phyloP scores from a whole-genome alignment of 1,284 basidiomycete species.

The Stygiomarasmius scandens region DNA sequence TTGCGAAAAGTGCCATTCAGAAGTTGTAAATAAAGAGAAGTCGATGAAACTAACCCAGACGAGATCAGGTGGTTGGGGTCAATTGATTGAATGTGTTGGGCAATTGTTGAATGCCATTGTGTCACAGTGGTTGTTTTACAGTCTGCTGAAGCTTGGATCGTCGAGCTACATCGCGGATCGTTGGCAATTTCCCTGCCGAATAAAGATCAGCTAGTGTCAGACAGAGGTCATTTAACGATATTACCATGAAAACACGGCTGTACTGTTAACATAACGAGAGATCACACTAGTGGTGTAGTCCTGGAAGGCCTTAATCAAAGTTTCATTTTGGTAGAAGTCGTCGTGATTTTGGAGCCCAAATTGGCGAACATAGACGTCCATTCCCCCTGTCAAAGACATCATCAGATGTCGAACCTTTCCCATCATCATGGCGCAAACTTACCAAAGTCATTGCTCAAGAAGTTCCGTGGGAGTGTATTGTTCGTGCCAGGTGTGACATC shows the following conservation, averaged over 20 bases:
- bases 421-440: constrained; percentile 17
- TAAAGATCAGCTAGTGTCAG: constrained; percentile 3
- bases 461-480: constrained; percentile 49
- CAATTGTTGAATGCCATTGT: constrained; percentile 52
- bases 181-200: constrained; percentile 66
- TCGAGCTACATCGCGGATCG: constrained; percentile 64
- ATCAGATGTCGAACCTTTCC: constrained; percentile 7
- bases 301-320: constrained; percentile 51
- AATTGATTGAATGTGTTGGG: constrained; percentile 44
- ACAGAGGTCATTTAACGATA: constrained; percentile 9
- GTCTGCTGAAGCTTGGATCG: constrained; percentile 38
- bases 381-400: constrained; percentile 47
- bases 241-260: constrained; percentile 58
- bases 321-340: constrained; percentile 57
- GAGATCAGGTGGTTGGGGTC: constrained; percentile 70
- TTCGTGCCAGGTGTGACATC: constrained; percentile 39
- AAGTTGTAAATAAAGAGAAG: constrained; percentile 1
- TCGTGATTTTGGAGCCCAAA: constrained; percentile 49
- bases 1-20: not conserved
- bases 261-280: constrained; percentile 52
- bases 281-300: constrained; percentile 60
- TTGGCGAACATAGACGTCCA: constrained; percentile 64
- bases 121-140: constrained; percentile 59
- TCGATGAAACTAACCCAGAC: constrained; percentile 50
- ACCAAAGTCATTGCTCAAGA: constrained; percentile 65